Conservation (phyloP, 768 basidiomycete species). For the Mrakia frigida region DNA sequence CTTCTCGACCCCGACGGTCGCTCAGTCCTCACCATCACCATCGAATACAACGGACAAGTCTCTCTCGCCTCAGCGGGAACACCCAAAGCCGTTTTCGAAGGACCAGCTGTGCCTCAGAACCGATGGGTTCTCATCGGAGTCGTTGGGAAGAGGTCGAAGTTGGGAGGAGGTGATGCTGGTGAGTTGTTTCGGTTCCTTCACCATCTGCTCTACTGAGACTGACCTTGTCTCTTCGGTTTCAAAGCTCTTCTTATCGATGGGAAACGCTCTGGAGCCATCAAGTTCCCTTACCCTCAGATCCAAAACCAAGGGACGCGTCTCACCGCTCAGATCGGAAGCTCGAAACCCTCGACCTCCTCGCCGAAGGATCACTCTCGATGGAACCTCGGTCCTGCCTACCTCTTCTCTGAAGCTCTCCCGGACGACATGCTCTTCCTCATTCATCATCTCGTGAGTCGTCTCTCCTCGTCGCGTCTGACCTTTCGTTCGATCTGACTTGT, state of each 20-base stretch:
- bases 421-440: constrained; percentile 69
- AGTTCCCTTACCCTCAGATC: constrained; percentile 20
- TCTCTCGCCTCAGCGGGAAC: constrained; percentile 19
- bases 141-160: constrained; percentile 6
- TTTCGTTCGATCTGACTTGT: neutral
- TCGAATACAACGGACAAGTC: constrained; percentile 30
- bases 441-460: constrained; percentile 54
- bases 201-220: neutral
- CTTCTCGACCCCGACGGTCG: constrained; percentile 21
- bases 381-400: constrained; percentile 34
- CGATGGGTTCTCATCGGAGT: constrained; percentile 28
- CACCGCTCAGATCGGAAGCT: constrained; percentile 57
- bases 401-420: constrained; percentile 34
- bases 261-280: constrained; percentile 13
- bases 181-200: neutral
- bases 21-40: constrained; percentile 22
- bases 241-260: constrained; percentile 50
- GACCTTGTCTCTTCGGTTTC: constrained; percentile 21
- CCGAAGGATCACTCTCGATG: constrained; percentile 9
- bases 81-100: neutral
- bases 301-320: neutral
- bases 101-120: neutral
- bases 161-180: constrained; percentile 15
- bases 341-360: constrained; percentile 59
- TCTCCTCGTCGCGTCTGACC: neutral